phyloP scores from a whole-genome alignment of 1,284 basidiomycete genomes.

The Ustilago sp. region DNA sequence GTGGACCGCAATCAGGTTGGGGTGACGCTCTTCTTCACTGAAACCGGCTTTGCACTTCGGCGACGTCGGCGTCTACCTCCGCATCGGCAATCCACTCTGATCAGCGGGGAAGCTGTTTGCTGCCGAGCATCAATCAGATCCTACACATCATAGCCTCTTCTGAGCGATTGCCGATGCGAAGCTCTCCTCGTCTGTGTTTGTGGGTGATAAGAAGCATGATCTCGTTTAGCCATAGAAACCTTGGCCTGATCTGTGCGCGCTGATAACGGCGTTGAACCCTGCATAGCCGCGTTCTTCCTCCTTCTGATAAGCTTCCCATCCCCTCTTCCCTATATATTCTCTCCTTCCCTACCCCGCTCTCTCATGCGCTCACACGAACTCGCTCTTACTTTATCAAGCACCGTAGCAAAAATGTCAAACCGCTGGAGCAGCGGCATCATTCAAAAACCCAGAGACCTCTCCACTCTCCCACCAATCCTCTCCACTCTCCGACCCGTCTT shows the following conservation, averaged over 20 bases:
- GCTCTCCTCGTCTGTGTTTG: too few species aligned
- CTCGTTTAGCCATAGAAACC: too few species aligned
- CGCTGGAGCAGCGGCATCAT: conserved; percentile 24
- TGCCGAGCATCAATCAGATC: too few species aligned
- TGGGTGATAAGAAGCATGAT: too few species aligned
- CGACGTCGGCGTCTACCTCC: too few species aligned
- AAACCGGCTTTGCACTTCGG: too few species aligned
- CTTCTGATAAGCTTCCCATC: not conserved
- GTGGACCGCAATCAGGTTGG: too few species aligned
- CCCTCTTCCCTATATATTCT: not conserved
- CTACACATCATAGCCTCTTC: not conserved
- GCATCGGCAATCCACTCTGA: too few species aligned
- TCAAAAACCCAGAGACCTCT: conserved; percentile 48
- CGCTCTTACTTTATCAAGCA: not conserved
- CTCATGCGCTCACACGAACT: not conserved
- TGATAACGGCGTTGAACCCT: conserved; percentile 3
- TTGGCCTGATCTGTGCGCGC: not conserved
- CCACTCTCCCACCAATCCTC: conserved; percentile 52
- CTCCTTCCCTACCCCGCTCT: not conserved
- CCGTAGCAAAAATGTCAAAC: not conserved
- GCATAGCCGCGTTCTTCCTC: not conserved
- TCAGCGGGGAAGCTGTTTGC: too few species aligned
- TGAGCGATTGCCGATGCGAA: too few species aligned
- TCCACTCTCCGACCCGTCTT: conserved; percentile 53
- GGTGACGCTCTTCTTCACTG: not conserved